Conservation (phyloP, 2,329 filamentous ascomycete species). For the Dactylellina drechsleri region DNA sequence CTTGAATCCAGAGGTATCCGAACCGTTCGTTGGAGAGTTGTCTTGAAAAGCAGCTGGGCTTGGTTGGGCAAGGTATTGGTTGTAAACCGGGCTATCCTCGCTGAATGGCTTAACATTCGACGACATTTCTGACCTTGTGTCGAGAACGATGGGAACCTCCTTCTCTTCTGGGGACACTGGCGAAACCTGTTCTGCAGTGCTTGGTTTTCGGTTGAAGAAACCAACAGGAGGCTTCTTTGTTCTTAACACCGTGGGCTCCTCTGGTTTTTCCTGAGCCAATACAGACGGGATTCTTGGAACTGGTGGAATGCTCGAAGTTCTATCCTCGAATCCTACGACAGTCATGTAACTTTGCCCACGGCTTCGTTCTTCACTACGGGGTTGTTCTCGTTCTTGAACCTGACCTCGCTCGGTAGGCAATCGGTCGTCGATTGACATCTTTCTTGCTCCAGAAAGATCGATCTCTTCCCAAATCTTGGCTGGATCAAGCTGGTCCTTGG, state of each 20-base stretch:
- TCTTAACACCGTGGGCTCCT: constrained; percentile 16
- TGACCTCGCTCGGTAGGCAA: too few species aligned
- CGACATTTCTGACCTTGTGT: constrained; percentile 12
- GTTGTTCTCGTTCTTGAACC: too few species aligned
- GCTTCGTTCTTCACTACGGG: constrained; percentile 17
- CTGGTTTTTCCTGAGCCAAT: background rate
- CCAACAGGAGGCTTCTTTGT: background rate
- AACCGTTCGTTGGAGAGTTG: constrained; percentile 16
- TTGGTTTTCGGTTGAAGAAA: constrained; percentile 5
- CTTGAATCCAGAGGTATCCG: constrained; percentile 2
- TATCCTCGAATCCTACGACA: constrained; percentile 24
- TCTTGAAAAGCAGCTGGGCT: constrained; percentile 6
- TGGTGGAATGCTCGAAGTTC: constrained; percentile 17
- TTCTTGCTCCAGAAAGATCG: constrained; percentile 29
- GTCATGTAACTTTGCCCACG: constrained; percentile 33
- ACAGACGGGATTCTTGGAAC: constrained; percentile 38
- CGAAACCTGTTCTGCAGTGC: background rate
- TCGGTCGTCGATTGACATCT: background rate
- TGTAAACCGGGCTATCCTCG: constrained; percentile 18
- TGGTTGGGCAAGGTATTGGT: constrained; percentile 4
- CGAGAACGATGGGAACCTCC: constrained; percentile 7
- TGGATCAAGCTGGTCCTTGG: constrained; percentile 34
- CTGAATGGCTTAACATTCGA: constrained; percentile 1
- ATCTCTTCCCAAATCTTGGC: constrained; percentile 52
- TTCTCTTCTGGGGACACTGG: constrained; percentile 10